Evolutionary conservation across 2,329 filamentous ascomycete species (phyloP).

Genomic region (Alternaria infectoria): DNA sequence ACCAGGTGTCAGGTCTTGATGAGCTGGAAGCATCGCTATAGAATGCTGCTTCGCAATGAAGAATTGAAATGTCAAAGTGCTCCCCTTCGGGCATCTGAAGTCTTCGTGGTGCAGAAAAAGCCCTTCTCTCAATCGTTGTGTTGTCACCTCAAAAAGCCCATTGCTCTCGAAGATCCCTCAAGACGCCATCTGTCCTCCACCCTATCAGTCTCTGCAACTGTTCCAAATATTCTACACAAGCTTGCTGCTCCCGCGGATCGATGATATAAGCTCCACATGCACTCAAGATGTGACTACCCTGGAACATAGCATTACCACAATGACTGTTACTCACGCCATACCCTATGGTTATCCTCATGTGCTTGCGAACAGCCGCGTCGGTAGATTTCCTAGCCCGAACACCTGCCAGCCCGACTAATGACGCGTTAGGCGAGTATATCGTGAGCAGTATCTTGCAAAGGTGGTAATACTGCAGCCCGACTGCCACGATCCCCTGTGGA

Average conservation of each 20-base stretch:
- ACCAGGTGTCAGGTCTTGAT: slow-evolving; percentile 43
- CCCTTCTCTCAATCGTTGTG: neutral
- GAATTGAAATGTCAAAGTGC: neutral
- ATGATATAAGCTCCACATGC: slow-evolving; percentile 38
- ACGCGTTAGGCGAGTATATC: slow-evolving; percentile 38
- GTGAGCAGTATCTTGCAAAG: slow-evolving; percentile 40
- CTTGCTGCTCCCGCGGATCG: slow-evolving; percentile 32
- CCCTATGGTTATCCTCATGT: slow-evolving; percentile 38
- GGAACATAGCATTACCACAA: slow-evolving; percentile 40
- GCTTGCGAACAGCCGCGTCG: slow-evolving; percentile 34
- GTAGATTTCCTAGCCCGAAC: slow-evolving; percentile 33
- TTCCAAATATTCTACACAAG: slow-evolving; percentile 36
- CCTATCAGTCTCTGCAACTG: slow-evolving; percentile 30
- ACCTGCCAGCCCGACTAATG: slow-evolving; percentile 32
- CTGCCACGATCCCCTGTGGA: slow-evolving; percentile 32
- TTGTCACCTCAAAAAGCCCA: slow-evolving; percentile 13
- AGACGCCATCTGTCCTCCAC: slow-evolving; percentile 37
- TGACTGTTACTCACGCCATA: slow-evolving; percentile 37
- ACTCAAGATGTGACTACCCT: slow-evolving; percentile 38
- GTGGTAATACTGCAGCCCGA: slow-evolving; percentile 40
- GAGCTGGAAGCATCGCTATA: slow-evolving; percentile 36
- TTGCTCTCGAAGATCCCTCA: slow-evolving; percentile 33
- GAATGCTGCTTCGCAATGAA: neutral
- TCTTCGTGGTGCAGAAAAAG: neutral
- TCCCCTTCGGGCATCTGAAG: neutral